Conservation (phyloP, 2,329 filamentous ascomycete genomes). For the Cladosporium sp. region DNA sequence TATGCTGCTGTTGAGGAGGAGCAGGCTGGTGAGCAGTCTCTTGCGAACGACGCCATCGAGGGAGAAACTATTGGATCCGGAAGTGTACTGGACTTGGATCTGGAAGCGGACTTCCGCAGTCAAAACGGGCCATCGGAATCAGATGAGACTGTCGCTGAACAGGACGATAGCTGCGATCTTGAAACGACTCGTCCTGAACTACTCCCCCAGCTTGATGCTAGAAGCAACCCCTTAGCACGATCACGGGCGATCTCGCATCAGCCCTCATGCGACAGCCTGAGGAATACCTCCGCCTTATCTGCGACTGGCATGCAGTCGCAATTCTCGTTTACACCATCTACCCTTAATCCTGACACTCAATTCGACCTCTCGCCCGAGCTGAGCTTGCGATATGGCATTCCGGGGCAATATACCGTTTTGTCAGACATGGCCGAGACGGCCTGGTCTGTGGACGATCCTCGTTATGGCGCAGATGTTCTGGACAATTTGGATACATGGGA, state of each 20-base stretch:
- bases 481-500: not conserved
- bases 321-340: not conserved
- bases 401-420: slow-evolving; percentile 1
- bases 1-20: too few species aligned
- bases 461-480: not conserved
- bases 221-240: not conserved
- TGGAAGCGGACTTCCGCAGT: too few species aligned
- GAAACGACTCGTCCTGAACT: too few species aligned
- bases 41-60: too few species aligned
- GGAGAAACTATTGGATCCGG: too few species aligned
- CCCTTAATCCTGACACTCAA: not conserved
- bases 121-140: too few species aligned
- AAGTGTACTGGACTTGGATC: too few species aligned
- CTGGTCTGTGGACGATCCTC: slow-evolving; percentile 8
- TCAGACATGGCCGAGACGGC: slow-evolving; percentile 4
- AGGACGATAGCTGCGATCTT: too few species aligned
- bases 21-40: too few species aligned
- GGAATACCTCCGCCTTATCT: not conserved
- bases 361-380: not conserved
- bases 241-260: slow-evolving; percentile 3
- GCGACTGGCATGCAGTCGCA: not conserved
- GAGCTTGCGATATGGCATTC: not conserved
- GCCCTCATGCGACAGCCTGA: slow-evolving; percentile 8
- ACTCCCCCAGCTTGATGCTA: slow-evolving; percentile 14
- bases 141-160: too few species aligned